These are phyloP conservation scores for Fragaria iinumae DNA, from an alignment of 306 rosid genomes.

Conservation along the genomic window DNA sequence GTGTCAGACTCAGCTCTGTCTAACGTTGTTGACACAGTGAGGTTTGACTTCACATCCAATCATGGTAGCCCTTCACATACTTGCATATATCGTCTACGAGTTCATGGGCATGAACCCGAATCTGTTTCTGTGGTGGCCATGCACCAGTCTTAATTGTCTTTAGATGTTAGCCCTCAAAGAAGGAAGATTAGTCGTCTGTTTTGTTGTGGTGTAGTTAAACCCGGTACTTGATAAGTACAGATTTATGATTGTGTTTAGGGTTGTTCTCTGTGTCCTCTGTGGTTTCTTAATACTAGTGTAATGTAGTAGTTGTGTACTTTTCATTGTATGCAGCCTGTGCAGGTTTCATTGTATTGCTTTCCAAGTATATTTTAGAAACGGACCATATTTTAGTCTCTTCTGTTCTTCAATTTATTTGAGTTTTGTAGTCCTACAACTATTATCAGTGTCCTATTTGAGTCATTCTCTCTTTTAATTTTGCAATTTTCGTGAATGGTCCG, in stretches of 20 bases:
- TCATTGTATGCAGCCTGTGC: not conserved
- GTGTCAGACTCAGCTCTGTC: slow-evolving; percentile 44
- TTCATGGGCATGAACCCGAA: slow-evolving; percentile 75
- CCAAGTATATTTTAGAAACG: not conserved
- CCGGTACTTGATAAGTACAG: slow-evolving; percentile 27
- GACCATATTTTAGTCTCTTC: not conserved
- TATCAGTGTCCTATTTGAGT: too few relatives aligned
- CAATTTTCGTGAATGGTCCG: too few relatives aligned
- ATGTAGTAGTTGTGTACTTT: slow-evolving; percentile 6
- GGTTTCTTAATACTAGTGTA: not conserved
- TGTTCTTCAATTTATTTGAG: too few relatives aligned
- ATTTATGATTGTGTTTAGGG: not conserved
- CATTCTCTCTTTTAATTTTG: too few relatives aligned
- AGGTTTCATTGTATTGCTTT: not conserved
- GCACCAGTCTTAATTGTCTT: slow-evolving; percentile 36
- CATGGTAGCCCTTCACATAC: slow-evolving; percentile 89
- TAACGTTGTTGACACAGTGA: slow-evolving; percentile 54
- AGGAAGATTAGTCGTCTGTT: slow-evolving; percentile 24
- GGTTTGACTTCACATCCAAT: slow-evolving; percentile 85
- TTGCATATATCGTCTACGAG: slow-evolving; percentile 89
- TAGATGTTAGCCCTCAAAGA: not conserved
- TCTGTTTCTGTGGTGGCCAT: slow-evolving; percentile 58
- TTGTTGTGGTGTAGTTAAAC: slow-evolving; percentile 18
- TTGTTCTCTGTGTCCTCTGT: not conserved
- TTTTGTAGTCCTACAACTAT: too few relatives aligned